phyloP scores from a whole-genome alignment of 169 alveolate species.

The Plasmodium berghei region DNA sequence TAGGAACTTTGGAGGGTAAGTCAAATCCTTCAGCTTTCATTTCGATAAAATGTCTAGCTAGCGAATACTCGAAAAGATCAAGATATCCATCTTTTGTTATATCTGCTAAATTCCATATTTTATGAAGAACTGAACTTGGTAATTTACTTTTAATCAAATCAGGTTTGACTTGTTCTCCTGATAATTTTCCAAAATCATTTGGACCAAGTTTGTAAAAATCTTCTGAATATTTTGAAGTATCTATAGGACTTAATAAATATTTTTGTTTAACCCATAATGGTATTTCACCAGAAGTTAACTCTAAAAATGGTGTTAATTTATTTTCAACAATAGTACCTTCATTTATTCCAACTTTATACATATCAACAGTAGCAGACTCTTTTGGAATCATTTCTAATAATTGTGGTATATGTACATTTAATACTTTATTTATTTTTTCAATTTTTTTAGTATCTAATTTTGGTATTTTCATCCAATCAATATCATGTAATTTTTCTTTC shows the following conservation, averaged over 20 bases:
- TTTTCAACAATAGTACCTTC: slow-evolving; percentile 73
- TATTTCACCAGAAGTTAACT: slow-evolving; percentile 56
- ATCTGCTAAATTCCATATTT: slow-evolving; percentile 81
- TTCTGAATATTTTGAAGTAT: slow-evolving; percentile 70
- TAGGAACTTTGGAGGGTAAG: slow-evolving; percentile 76
- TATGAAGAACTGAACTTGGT: slow-evolving; percentile 79
- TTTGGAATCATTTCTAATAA: slow-evolving; percentile 78
- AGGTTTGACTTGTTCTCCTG: slow-evolving; percentile 79
- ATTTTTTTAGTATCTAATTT: slow-evolving; percentile 75
- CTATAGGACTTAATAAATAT: slow-evolving; percentile 43
- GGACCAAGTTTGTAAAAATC: slow-evolving; percentile 79
- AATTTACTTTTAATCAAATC: slow-evolving; percentile 79
- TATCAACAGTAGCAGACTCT: slow-evolving; percentile 50
- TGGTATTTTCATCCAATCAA: slow-evolving; percentile 77
- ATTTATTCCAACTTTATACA: slow-evolving; percentile 20
- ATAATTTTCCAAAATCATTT: slow-evolving; percentile 65
- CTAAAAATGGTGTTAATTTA: slow-evolving; percentile 64
- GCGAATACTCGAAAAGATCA: slow-evolving; percentile 78
- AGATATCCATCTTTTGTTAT: slow-evolving; percentile 80
- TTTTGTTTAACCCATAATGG: slow-evolving; percentile 72
- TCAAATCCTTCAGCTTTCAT: slow-evolving; percentile 79
- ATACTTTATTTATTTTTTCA: slow-evolving; percentile 72
- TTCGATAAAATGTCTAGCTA: slow-evolving; percentile 80
- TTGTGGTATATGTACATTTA: slow-evolving; percentile 76
- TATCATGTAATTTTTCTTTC: slow-evolving; percentile 58